Evolutionary conservation across 78 protist species (phyloP).

Genomic region (Pigoraptor vietnamica): DNA sequence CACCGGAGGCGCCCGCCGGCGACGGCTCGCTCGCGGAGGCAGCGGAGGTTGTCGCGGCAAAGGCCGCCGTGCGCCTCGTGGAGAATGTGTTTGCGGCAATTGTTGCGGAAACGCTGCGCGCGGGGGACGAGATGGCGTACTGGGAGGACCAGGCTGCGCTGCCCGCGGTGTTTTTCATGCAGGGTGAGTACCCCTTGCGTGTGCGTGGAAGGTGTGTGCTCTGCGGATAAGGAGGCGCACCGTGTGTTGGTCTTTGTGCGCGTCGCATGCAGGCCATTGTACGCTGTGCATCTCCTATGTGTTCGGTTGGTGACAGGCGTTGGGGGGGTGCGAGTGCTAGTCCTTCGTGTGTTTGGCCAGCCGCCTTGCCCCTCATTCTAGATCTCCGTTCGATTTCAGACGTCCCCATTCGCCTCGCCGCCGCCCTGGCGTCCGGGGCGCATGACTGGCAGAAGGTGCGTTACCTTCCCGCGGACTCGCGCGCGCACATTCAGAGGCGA

Average conservation of each 20-base stretch:
- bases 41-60: not conserved
- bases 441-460: not conserved
- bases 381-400: too few relatives aligned
- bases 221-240: not conserved
- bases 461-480: not conserved
- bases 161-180: not conserved
- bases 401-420: not conserved
- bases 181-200: not conserved
- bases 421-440: not conserved
- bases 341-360: too few relatives aligned
- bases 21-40: not conserved
- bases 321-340: too few relatives aligned
- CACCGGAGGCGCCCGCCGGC: not conserved
- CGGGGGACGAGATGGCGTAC: not conserved
- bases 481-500: not conserved
- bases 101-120: not conserved
- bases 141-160: not conserved
- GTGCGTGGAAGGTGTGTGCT: too few relatives aligned
- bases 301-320: too few relatives aligned
- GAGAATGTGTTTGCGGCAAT: not conserved
- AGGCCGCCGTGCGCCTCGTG: not conserved
- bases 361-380: too few relatives aligned
- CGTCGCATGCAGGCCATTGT: too few relatives aligned
- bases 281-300: too few relatives aligned
- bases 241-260: not conserved